phyloP scores from a whole-genome alignment of 2,329 filamentous ascomycete species.

The Fusarium subtropicale region DNA sequence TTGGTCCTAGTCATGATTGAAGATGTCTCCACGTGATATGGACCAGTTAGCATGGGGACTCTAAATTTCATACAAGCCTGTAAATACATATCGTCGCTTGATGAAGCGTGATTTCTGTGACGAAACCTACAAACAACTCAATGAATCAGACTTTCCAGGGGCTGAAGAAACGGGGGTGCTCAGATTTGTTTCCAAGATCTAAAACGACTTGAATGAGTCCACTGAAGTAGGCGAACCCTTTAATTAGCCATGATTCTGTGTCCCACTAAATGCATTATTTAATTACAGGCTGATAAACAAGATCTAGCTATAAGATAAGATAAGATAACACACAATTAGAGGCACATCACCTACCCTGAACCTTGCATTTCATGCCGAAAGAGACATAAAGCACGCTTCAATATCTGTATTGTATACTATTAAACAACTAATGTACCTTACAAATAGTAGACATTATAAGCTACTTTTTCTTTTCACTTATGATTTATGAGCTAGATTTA shows the following conservation, averaged over 20 bases:
- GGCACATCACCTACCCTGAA: neutral
- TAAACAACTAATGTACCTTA: too few species aligned
- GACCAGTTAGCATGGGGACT: neutral
- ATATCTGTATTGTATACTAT: too few species aligned
- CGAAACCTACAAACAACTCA: neutral
- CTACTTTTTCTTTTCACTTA: too few species aligned
- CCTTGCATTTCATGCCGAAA: neutral
- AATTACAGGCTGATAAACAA: neutral
- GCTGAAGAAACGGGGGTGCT: neutral
- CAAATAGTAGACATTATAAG: too few species aligned
- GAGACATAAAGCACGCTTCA: neutral
- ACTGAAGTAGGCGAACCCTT: neutral
- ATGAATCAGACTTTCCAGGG: neutral
- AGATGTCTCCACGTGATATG: slow-evolving; percentile 3
- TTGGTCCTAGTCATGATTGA: neutral
- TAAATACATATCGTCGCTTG: neutral
- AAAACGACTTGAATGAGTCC: neutral
- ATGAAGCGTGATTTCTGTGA: neutral
- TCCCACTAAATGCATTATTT: neutral
- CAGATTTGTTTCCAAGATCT: neutral
- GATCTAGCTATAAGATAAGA: neutral
- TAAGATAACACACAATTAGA: neutral
- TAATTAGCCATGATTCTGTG: neutral
- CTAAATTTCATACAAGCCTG: neutral
- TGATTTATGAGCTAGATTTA: too few species aligned